phyloP scores from a whole-genome alignment of 768 basidiomycete genomes.

The Lentinula aciculospora region DNA sequence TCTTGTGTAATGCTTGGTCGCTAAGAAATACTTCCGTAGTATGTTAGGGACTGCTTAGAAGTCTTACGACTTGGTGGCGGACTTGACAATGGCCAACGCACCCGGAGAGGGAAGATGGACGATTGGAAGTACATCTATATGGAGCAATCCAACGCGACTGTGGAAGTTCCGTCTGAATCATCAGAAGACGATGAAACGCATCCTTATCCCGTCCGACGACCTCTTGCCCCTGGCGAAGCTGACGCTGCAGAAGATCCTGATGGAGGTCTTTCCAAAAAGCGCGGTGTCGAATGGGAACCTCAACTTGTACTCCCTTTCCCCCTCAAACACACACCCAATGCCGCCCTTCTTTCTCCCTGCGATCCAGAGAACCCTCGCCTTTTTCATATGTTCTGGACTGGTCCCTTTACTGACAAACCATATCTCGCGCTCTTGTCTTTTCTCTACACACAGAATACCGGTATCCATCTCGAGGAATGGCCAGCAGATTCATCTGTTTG shows the following conservation, averaged over 20 bases:
- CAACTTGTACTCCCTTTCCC: slow-evolving; percentile 42
- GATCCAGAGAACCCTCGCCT: slow-evolving; percentile 72
- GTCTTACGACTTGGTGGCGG: slow-evolving; percentile 82
- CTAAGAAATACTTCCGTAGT: slow-evolving; percentile 34
- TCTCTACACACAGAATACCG: slow-evolving; percentile 89
- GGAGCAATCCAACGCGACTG: slow-evolving; percentile 38
- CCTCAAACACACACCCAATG: slow-evolving; percentile 35
- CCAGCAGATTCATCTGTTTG: slow-evolving; percentile 48
- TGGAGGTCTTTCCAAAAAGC: slow-evolving; percentile 52
- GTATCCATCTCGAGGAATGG: slow-evolving; percentile 53
- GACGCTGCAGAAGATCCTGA: slow-evolving; percentile 38
- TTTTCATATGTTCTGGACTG: slow-evolving; percentile 97
- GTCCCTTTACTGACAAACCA: slow-evolving; percentile 94
- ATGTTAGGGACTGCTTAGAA: slow-evolving; percentile 94
- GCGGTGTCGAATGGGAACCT: slow-evolving; percentile 53
- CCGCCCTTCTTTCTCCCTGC: slow-evolving; percentile 47
- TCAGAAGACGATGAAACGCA: slow-evolving; percentile 14
- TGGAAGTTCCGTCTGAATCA: slow-evolving; percentile 16
- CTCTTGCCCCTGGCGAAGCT: slow-evolving; percentile 18
- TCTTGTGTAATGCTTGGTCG: not conserved
- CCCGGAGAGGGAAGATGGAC: slow-evolving; percentile 67
- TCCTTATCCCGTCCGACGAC: slow-evolving; percentile 17
- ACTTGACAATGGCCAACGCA: slow-evolving; percentile 69
- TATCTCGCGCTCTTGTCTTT: slow-evolving; percentile 90
- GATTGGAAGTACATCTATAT: slow-evolving; percentile 80